A percentile compares a stretch with the other conserved stretches of the same genome.
These are phyloP conservation scores for Mayamaea pseudoterrestris DNA, from an alignment of 108 stramenopile species.

Conservation along the genomic window DNA sequence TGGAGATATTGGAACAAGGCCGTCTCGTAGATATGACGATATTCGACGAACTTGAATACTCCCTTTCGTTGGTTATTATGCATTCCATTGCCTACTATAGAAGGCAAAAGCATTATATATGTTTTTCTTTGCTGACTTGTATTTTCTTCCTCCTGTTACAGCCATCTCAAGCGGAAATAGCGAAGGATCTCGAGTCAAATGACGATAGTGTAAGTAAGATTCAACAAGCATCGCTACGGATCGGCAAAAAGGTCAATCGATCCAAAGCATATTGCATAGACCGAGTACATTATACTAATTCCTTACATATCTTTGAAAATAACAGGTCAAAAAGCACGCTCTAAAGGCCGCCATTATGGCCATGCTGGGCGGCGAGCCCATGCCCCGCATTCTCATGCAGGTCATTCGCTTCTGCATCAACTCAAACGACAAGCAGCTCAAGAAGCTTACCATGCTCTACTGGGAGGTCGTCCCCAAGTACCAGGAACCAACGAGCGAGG, in stretches of 20 bases:
- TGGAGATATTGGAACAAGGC: no score
- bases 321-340: constrained; percentile 79
- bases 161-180: constrained; percentile 89
- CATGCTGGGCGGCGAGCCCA: constrained; percentile 92
- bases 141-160: no score
- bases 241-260: constrained; percentile 1
- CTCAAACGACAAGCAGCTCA: constrained; percentile 94
- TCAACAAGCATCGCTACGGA: no score
- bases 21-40: no score
- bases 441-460: constrained; percentile 98
- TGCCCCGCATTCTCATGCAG: constrained; percentile 97
- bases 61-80: no score
- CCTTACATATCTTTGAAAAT: no score
- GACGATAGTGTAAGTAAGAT: constrained; percentile 74
- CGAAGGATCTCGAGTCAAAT: constrained; percentile 84
- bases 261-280: background rate
- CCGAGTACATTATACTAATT: no score
- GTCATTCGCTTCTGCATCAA: constrained; percentile 98
- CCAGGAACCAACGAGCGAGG: constrained; percentile 72
- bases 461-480: constrained; percentile 99
- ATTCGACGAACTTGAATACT: no score
- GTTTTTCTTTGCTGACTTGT: no score
- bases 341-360: constrained; percentile 97
- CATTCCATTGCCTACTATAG: no score
- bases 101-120: no score